Evolutionary conservation across 306 rosid species (phyloP).

Genomic region (Crotalaria pallida): DNA sequence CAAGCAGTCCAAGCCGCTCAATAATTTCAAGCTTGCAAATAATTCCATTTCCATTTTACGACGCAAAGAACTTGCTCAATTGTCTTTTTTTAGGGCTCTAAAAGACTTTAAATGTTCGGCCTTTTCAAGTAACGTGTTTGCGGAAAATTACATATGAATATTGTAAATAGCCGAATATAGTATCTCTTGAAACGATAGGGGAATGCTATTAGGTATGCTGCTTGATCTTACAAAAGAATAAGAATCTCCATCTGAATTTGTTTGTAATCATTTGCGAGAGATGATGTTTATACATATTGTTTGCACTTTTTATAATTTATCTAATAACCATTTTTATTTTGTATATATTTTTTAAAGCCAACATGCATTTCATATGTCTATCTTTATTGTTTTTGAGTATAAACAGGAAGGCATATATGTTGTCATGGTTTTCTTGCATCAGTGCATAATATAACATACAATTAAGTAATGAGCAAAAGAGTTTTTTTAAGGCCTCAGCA

Average conservation of each 20-base stretch:
- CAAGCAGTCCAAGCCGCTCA: neutral
- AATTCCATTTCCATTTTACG: neutral
- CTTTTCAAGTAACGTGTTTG: neutral
- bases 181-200: neutral
- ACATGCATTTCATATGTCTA: too few species aligned
- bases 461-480: too few species aligned
- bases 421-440: too few species aligned
- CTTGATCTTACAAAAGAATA: neutral
- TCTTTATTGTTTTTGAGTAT: too few species aligned
- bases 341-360: too few species aligned
- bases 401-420: too few species aligned
- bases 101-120: neutral
- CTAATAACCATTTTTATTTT: too few species aligned
- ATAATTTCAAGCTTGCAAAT: conserved; percentile 4
- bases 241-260: neutral
- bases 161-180: neutral
- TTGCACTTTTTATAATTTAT: too few species aligned
- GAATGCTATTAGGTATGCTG: neutral
- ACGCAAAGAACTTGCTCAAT: neutral
- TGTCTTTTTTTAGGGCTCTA: too few species aligned
- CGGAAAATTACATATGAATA: neutral
- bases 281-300: too few species aligned
- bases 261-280: neutral
- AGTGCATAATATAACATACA: too few species aligned
- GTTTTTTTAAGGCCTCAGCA: too few species aligned